A percentile compares a stretch with the other conserved stretches of the same genome.
Conservation (phyloP, 2,329 filamentous ascomycete genomes). For the Hypoxylon rubiginosum region DNA sequence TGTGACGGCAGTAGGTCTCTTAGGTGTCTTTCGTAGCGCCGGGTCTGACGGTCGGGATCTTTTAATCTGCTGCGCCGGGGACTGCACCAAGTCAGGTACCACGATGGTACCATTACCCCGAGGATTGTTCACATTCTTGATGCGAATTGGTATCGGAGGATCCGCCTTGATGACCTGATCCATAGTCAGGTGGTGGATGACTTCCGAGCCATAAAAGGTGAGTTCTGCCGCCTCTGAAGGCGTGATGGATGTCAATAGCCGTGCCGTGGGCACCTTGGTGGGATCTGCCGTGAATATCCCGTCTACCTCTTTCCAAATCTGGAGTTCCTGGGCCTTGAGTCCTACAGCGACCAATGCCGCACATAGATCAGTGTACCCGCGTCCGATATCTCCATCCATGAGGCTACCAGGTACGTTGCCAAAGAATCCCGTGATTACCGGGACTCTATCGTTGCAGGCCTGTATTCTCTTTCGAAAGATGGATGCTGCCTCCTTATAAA, state of each 20-base stretch:
- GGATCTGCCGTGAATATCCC: slow-evolving; percentile 89
- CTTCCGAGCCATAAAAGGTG: slow-evolving; percentile 94
- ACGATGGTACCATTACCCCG: slow-evolving; percentile 83
- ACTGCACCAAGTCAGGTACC: slow-evolving; percentile 76
- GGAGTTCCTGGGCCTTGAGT: slow-evolving; percentile 86
- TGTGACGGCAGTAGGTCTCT: slow-evolving; percentile 88
- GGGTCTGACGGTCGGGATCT: slow-evolving; percentile 62
- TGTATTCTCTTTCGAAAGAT: slow-evolving; percentile 74
- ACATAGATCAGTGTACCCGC: slow-evolving; percentile 97
- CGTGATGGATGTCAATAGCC: slow-evolving; percentile 88
- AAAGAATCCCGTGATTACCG: slow-evolving; percentile 93
- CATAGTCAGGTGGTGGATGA: slow-evolving; percentile 99
- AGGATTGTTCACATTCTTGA: slow-evolving; percentile 93
- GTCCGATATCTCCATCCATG: slow-evolving; percentile 87
- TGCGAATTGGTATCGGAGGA: slow-evolving; percentile 84
- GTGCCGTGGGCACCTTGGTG: slow-evolving; percentile 91
- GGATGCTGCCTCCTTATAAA: slow-evolving; percentile 75
- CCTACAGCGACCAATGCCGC: slow-evolving; percentile 93
- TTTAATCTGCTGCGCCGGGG: slow-evolving; percentile 70
- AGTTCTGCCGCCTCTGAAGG: slow-evolving; percentile 95
- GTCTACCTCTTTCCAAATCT: slow-evolving; percentile 99
- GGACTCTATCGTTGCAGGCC: slow-evolving; percentile 76
- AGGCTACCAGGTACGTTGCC: slow-evolving; percentile 92
- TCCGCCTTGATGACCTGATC: slow-evolving; percentile 90
- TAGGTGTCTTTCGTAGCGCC: slow-evolving; percentile 71